Conservation (phyloP, 257 asterid species). For the Parsonsia alboflavescens region DNA sequence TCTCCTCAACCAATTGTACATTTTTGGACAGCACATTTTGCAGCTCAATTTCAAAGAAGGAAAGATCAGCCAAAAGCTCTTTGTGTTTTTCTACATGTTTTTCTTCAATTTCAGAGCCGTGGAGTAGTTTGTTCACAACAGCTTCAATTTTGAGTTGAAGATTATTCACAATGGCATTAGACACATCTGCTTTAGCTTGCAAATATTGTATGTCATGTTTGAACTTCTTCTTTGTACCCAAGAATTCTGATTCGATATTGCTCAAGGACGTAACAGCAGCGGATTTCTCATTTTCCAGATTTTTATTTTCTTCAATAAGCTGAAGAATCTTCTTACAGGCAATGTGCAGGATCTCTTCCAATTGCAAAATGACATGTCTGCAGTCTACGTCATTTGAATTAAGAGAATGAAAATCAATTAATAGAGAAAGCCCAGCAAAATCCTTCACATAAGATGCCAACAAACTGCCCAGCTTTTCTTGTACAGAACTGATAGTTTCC, state of each 20-base stretch:
- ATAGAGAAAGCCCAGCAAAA: slow-evolving; percentile 23
- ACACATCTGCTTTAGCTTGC: slow-evolving; percentile 44
- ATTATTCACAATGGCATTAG: slow-evolving; percentile 63
- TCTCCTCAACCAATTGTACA: slow-evolving; percentile 49
- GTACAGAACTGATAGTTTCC: slow-evolving; percentile 41
- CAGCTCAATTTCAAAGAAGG: slow-evolving; percentile 54
- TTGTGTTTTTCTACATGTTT: slow-evolving; percentile 37
- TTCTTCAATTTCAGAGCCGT: slow-evolving; percentile 56
- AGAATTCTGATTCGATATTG: slow-evolving; percentile 54
- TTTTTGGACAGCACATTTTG: slow-evolving; percentile 50
- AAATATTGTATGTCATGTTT: slow-evolving; percentile 42
- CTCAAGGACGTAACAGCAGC: slow-evolving; percentile 47
- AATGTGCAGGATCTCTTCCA: slow-evolving; percentile 60
- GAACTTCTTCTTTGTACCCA: slow-evolving; percentile 52
- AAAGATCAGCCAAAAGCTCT: slow-evolving; percentile 61
- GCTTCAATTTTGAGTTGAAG: slow-evolving; percentile 70
- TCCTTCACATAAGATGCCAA: slow-evolving; percentile 40
- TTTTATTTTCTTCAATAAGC: slow-evolving; percentile 61
- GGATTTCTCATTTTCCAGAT: slow-evolving; percentile 50
- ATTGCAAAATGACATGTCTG: slow-evolving; percentile 43
- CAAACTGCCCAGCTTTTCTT: slow-evolving; percentile 44
- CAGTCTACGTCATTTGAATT: slow-evolving; percentile 31
- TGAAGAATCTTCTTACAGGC: slow-evolving; percentile 35
- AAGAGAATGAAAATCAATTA: slow-evolving; percentile 22
- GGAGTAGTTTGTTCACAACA: slow-evolving; percentile 50